phyloP scores from a whole-genome alignment of 2,329 filamentous ascomycete species.

The Calonectria pauciramosa region DNA sequence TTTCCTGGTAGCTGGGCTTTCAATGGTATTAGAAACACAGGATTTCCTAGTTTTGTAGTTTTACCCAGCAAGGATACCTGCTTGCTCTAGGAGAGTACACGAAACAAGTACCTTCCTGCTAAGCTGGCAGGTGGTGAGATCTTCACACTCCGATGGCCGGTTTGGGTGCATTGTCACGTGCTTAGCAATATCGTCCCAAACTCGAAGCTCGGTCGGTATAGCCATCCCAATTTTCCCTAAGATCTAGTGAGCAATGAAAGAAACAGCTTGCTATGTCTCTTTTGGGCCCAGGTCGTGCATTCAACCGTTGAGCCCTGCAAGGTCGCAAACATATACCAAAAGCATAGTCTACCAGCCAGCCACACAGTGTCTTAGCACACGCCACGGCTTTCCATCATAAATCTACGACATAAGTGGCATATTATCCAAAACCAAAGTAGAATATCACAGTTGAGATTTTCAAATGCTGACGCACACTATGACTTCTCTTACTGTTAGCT shows the following conservation, averaged over 20 bases:
- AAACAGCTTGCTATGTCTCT: not conserved
- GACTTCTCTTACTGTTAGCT: not conserved
- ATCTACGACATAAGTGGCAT: not conserved
- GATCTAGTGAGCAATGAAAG: not conserved
- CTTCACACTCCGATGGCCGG: not conserved
- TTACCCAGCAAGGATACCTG: not conserved
- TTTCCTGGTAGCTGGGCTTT: not conserved
- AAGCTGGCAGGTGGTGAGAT: not conserved
- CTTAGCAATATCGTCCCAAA: not conserved
- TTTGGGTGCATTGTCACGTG: slow-evolving; percentile 9
- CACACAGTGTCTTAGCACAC: not conserved
- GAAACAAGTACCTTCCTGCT: not conserved
- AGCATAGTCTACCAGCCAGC: too few species aligned
- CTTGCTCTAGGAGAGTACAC: too few species aligned
- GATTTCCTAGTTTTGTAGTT: not conserved
- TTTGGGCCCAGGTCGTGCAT: not conserved
- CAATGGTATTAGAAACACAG: too few species aligned
- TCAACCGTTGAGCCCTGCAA: not conserved
- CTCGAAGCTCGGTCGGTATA: not conserved
- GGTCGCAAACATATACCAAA: not conserved
- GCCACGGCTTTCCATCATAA: not conserved
- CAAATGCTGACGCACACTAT: too few species aligned
- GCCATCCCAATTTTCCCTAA: slow-evolving; percentile 7
- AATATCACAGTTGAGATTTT: not conserved
- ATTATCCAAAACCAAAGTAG: not conserved